Base-by-base conservation (phyloP, 73 alveolate genomes). In the Uronychia setigera region DNA sequence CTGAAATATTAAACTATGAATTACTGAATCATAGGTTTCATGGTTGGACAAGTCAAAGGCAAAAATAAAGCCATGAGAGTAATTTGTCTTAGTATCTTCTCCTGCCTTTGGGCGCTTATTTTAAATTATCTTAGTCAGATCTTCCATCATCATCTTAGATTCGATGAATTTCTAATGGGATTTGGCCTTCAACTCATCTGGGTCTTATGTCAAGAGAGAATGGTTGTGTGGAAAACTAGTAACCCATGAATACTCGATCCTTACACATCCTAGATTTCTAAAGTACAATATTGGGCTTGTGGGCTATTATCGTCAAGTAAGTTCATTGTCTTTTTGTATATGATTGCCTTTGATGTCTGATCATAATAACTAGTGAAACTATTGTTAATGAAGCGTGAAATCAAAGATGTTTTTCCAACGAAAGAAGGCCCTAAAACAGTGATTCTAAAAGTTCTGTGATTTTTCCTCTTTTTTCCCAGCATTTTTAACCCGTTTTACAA, bases 381-480 rank as follows among this genome's bases (percentile, higher is more conserved):
- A 33, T 83, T 83, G 30, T 83, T 83, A 0, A 83, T 83, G 58
- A 83, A 83, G 13, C 91, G 60, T 33, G 74, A 60, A 5, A 83
- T 83, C 25, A 83, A 60, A 25, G 84, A 76, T 14, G 91, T 76
- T 34, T 83, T 83, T 9, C 91, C 91, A 0, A 83, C 91, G 75
- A 83, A 83, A 1, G 91, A 83, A 1, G 91, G 91, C 31, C 91
- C 91, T 1, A 83, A 27, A 26, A 83, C 91, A 30, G 84, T 60
- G 9, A 83, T 75, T 26, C 91, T 28, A 58, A 33, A 83, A 32
- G 32, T 74, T 29, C 79, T 19, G 1, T 60, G 79, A 31, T 57
- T 58, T 5, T 80, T 28, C 27, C 79, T 60, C 60, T 75, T 57
- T 1, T 57, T 57, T 57, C n/a, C n/a, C n/a, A n/a, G n/a, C n/a